Evolutionary conservation across 352 stramenopile species (phyloP).

Genomic region (Phytophthora quininea): DNA sequence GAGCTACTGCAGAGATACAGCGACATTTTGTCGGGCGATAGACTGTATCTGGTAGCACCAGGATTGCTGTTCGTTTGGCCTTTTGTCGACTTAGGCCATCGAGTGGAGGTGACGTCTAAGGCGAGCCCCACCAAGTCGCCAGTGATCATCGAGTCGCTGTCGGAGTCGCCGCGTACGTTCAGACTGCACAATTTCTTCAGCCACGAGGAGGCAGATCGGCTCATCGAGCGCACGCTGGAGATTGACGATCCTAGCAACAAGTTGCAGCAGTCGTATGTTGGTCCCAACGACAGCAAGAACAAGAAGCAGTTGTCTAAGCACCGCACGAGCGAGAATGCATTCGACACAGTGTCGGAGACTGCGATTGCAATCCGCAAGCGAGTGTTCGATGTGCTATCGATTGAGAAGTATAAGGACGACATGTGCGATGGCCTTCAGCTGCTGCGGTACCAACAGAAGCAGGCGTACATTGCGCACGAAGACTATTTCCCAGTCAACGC

Average conservation of each 20-base stretch:
- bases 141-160: constrained; percentile 79
- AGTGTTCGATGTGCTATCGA: constrained; percentile 91
- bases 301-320: constrained; percentile 75
- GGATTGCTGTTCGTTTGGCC: constrained; percentile 79
- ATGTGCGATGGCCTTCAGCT: constrained; percentile 96
- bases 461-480: constrained; percentile 94
- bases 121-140: constrained; percentile 62
- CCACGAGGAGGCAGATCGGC: constrained; percentile 72
- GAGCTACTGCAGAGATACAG: constrained; percentile 54
- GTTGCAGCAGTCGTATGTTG: constrained; percentile 83
- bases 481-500: constrained; percentile 91
- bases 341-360: constrained; percentile 81
- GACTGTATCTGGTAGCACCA: constrained; percentile 76
- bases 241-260: constrained; percentile 86
- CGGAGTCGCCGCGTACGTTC: constrained; percentile 85
- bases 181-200: constrained; percentile 90
- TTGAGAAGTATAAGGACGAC: constrained; percentile 89
- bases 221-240: constrained; percentile 81
- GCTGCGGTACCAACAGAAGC: constrained; percentile 94
- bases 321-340: constrained; percentile 90
- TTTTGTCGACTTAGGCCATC: constrained; percentile 82
- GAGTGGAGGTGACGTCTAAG: constrained; percentile 57
- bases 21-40: constrained; percentile 59
- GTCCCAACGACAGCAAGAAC: constrained; percentile 55
- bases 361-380: constrained; percentile 80